These are phyloP conservation scores for Thyridium curvatum DNA, from an alignment of 2,329 filamentous ascomycete species.

Conservation along the genomic window DNA sequence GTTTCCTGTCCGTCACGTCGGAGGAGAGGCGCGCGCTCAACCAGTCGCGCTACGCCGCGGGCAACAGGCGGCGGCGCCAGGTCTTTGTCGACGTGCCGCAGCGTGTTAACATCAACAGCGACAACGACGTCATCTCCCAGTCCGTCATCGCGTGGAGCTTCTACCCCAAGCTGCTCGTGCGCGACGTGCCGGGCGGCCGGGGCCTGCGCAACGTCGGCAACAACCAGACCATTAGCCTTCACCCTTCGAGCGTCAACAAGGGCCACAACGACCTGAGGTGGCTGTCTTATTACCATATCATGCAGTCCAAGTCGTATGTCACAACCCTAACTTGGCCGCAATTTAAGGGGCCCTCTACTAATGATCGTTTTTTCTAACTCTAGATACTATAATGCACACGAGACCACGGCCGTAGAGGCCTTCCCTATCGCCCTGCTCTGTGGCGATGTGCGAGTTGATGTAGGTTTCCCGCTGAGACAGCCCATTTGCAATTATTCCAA, in stretches of 20 bases:
- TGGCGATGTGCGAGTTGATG: conserved; percentile 82
- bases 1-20: conserved; percentile 68
- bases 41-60: conserved; percentile 55
- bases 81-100: conserved; percentile 76
- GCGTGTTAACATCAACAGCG: conserved; percentile 67
- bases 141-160: conserved; percentile 91
- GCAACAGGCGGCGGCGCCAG: conserved; percentile 52
- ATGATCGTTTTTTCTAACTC: conserved; percentile 16
- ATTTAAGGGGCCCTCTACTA: not conserved
- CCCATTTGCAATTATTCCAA: too few relatives aligned
- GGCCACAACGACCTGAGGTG: conserved; percentile 62
- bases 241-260: conserved; percentile 87
- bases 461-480: conserved; percentile 29
- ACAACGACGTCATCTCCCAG: conserved; percentile 71
- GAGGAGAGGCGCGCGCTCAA: conserved; percentile 66
- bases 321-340: not conserved
- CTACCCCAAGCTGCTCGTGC: conserved; percentile 84
- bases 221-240: conserved; percentile 82
- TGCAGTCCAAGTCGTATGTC: conserved; percentile 77
- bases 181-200: conserved; percentile 63
- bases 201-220: conserved; percentile 88
- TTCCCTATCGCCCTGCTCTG: conserved; percentile 80
- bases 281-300: conserved; percentile 94
- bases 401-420: conserved; percentile 74
- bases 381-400: conserved; percentile 81